Conservation (phyloP, 2,329 filamentous ascomycete species). For the Aspergillus glaucus region DNA sequence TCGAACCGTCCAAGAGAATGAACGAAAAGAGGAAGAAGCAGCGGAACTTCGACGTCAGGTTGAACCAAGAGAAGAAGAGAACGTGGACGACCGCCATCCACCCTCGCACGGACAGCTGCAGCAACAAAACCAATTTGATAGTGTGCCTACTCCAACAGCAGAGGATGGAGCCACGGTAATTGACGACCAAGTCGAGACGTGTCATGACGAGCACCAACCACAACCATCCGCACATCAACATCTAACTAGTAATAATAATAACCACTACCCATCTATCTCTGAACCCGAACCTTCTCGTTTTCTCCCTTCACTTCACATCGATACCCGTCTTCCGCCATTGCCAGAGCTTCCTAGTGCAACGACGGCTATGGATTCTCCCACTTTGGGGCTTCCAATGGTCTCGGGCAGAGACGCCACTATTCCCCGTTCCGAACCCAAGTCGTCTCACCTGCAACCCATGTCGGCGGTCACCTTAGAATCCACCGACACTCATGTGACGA, state of each 20-base stretch:
- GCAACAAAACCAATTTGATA: slow-evolving; percentile 5
- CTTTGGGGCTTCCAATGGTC: slow-evolving; percentile 29
- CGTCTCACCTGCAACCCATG: slow-evolving; percentile 9
- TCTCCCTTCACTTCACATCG: slow-evolving; percentile 21
- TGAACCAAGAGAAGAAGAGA: slow-evolving; percentile 39
- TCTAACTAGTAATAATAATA: background rate
- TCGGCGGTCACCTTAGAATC: slow-evolving; percentile 53
- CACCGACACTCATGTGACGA: slow-evolving; percentile 54
- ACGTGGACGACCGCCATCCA: slow-evolving; percentile 38
- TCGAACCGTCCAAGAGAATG: slow-evolving; percentile 68
- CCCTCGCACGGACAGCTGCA: slow-evolving; percentile 17
- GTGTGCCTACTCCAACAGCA: slow-evolving; percentile 3
- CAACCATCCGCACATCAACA: slow-evolving; percentile 1
- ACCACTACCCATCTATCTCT: background rate
- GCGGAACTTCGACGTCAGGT: slow-evolving; percentile 43
- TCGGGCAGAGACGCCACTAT: slow-evolving; percentile 5
- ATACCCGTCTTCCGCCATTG: slow-evolving; percentile 15
- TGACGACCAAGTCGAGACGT: slow-evolving; percentile 11
- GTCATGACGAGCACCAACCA: slow-evolving; percentile 9
- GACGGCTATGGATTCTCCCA: slow-evolving; percentile 38
- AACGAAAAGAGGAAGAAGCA: slow-evolving; percentile 51
- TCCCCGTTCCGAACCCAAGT: slow-evolving; percentile 3
- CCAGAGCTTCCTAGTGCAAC: background rate
- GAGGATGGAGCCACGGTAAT: slow-evolving; percentile 20
- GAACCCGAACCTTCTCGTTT: slow-evolving; percentile 1